Conservation (phyloP, 176 grass and related monocot species). For the Carex scoparia region DNA sequence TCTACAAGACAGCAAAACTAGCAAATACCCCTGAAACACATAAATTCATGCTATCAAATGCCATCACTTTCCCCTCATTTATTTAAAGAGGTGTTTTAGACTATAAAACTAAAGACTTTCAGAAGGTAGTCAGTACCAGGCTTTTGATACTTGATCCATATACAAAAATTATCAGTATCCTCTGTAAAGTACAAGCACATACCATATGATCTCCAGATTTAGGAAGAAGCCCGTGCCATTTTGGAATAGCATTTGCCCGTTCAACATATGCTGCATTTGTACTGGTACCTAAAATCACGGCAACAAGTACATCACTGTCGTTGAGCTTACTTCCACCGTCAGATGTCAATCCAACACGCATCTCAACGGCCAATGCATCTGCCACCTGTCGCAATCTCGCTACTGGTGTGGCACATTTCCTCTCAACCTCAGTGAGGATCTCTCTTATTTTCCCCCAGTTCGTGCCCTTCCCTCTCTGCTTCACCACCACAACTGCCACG, state of each 20-base stretch:
- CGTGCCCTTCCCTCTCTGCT: slow-evolving; percentile 30
- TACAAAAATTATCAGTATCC: background rate
- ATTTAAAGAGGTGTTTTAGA: too few species aligned
- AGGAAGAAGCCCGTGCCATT: slow-evolving; percentile 52
- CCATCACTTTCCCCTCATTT: background rate
- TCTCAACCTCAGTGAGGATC: slow-evolving; percentile 42
- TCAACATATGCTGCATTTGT: slow-evolving; percentile 88
- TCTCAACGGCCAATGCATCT: slow-evolving; percentile 71
- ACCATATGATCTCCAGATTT: slow-evolving; percentile 59
- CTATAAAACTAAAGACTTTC: background rate
- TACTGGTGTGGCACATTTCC: slow-evolving; percentile 40
- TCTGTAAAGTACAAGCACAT: background rate
- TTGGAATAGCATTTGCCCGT: slow-evolving; percentile 51
- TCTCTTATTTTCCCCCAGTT: slow-evolving; percentile 31
- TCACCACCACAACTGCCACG: slow-evolving; percentile 27
- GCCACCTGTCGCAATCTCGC: slow-evolving; percentile 60
- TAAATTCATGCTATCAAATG: background rate
- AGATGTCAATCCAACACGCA: slow-evolving; percentile 54
- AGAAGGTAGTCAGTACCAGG: background rate
- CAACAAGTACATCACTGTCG: slow-evolving; percentile 54
- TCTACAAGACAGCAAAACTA: background rate
- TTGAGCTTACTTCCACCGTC: slow-evolving; percentile 53
- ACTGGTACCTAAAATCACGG: slow-evolving; percentile 71
- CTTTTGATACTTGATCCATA: background rate
- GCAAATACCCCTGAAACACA: background rate